Conservation (phyloP, 2,329 filamentous ascomycete genomes). For the Aspergillus tanneri region DNA sequence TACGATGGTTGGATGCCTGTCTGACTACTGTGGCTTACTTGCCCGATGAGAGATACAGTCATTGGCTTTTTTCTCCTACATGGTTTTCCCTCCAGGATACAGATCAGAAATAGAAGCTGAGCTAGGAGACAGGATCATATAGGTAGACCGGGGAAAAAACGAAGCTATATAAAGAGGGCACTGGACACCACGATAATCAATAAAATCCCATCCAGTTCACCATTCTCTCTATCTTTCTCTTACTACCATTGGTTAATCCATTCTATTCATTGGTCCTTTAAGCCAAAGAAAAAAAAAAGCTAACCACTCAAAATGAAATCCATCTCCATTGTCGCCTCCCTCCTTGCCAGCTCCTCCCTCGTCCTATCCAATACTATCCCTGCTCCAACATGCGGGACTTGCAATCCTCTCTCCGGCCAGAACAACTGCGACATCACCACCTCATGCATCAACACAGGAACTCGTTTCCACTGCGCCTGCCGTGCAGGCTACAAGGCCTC, state of each 20-base stretch:
- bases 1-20: neutral
- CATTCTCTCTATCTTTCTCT: neutral
- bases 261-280: neutral
- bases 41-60: no score
- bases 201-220: neutral
- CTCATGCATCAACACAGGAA: conserved; percentile 46
- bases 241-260: no score
- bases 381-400: conserved; percentile 34
- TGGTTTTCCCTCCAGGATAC: no score
- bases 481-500: conserved; percentile 44
- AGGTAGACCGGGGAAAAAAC: no score
- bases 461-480: conserved; percentile 43
- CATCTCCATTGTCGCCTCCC: conserved; percentile 23
- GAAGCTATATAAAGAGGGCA: no score
- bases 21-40: no score
- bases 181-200: neutral
- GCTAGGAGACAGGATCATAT: no score
- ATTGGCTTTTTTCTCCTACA: no score
- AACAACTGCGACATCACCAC: conserved; percentile 46
- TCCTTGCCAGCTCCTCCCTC: conserved; percentile 27
- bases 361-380: conserved; percentile 19
- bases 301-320: conserved; percentile 29
- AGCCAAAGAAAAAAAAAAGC: conserved; percentile 15
- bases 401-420: conserved; percentile 41
- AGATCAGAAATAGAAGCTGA: no score